Base-by-base conservation (phyloP, 371 early-diverging fungal species). In the Lichtheimia ornata region DNA sequence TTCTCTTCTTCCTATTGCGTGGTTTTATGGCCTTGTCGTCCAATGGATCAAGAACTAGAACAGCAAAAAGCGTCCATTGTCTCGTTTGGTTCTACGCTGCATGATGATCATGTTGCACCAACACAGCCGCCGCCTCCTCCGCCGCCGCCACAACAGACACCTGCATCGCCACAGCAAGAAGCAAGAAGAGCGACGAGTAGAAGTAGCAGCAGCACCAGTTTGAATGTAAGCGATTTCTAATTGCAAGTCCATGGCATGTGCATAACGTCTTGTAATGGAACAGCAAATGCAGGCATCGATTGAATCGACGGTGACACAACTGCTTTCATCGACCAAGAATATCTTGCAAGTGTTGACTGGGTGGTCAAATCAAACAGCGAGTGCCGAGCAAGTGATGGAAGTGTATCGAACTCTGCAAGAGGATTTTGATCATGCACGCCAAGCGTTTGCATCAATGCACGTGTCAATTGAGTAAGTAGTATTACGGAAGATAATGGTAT, bases 271-370 rank as follows among this genome's bases (percentile, higher is more conserved):
- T 54, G 51, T 24, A 18, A 18, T n/a, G 9, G 9, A 42, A 9
- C 24, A 22, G 59, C 30, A 84, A 84, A 70, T 76, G 41, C 30
- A 40, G 74, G 69, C 69, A 45, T 71, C 76, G 9, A 82, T 84
- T 53, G 85, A 87, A 53, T 70, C 67, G 27, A 73, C 77, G 17
- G 82, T 87, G 6, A 81, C 85, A 6, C 64, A 70, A 55, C 63
- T 87, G 12, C 55, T 87, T n/a, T 58, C 73, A 58, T 76, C 81
- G 1, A 85, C 88, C 15, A 84, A 85, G 60, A 70, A 72, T 50
- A 63, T 87, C n/a, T 65, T 87, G 20, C 80, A 81, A 47, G 72
- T 71, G 6, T 64, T 87, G 42, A 85, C 84, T n/a, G 69, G 59
- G 1, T 87, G 88, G 88, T 79, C 85, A 20, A 54, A 56, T 15